Evolutionary conservation across 352 stramenopile genomes (phyloP).

Genomic region (Phytopythium boreale): DNA sequence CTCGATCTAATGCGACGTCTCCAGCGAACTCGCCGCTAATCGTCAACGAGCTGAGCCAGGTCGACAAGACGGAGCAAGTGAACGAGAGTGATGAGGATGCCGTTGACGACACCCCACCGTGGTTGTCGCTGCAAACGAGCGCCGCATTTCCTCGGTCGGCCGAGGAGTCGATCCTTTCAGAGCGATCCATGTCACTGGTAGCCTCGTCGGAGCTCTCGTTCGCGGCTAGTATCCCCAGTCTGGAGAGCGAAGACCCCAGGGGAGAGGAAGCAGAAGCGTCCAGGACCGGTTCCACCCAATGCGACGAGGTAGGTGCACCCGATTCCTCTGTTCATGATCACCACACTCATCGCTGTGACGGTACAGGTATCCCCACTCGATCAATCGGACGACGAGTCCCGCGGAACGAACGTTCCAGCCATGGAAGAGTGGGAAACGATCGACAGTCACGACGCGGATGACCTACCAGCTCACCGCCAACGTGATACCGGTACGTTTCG

Average conservation of each 20-base stretch:
- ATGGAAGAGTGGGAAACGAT: constrained; percentile 2
- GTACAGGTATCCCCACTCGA: background rate
- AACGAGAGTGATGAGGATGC: background rate
- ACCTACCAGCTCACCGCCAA: background rate
- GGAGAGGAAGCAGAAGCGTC: constrained; percentile 6
- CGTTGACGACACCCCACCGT: constrained; percentile 1
- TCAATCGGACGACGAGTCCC: background rate
- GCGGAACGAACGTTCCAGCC: background rate
- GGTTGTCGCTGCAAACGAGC: background rate
- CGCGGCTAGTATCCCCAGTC: constrained; percentile 35
- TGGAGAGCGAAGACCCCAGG: constrained; percentile 24
- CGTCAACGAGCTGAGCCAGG: background rate
- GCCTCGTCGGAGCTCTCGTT: constrained; percentile 50
- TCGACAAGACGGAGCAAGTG: background rate
- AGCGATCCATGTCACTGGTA: constrained; percentile 25
- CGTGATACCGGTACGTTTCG: background rate
- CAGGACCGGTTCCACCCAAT: background rate
- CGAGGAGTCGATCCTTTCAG: background rate
- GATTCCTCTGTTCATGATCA: background rate
- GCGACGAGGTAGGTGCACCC: background rate
- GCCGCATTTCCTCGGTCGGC: background rate
- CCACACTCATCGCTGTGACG: background rate
- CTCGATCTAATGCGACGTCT: background rate
- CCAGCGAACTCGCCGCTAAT: background rate
- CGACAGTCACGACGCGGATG: background rate